Percentiles rank a stretch among this genome's conserved stretches.
Conservation (phyloP, 441 rosid species). For the Aleurites moluccanus region DNA sequence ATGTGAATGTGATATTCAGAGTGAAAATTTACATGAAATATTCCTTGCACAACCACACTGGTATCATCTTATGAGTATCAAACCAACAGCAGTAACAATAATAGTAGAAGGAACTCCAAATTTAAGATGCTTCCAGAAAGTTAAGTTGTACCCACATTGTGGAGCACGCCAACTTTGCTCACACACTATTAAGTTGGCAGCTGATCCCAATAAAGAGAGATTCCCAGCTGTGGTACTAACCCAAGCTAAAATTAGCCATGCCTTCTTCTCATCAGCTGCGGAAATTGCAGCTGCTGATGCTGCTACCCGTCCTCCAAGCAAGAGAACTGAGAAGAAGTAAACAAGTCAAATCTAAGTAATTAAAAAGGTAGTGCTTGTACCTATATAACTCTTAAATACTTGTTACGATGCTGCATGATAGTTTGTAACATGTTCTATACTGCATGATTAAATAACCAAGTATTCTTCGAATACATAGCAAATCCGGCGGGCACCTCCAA, state of each 20-base stretch:
- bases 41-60: not conserved
- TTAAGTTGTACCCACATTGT: slow-evolving; percentile 47
- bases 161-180: slow-evolving; percentile 77
- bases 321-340: slow-evolving; percentile 41
- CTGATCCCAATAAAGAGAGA: slow-evolving; percentile 70
- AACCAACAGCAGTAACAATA: slow-evolving; percentile 59
- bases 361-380: not conserved
- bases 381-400: not conserved
- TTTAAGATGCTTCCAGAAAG: slow-evolving; percentile 70
- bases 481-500: not conserved
- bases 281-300: slow-evolving; percentile 63
- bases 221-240: slow-evolving; percentile 81
- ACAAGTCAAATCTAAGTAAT: not conserved
- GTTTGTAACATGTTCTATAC: not conserved
- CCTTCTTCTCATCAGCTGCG: slow-evolving; percentile 54
- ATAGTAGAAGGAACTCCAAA: slow-evolving; percentile 77
- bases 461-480: not conserved
- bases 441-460: not conserved
- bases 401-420: not conserved
- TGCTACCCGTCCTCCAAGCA: slow-evolving; percentile 69
- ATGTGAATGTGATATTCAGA: not conserved
- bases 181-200: slow-evolving; percentile 84
- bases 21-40: not conserved
- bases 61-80: slow-evolving; percentile 46
- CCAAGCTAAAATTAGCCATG: slow-evolving; percentile 85